Evolutionary conservation across 2,329 filamentous ascomycete species (phyloP).

Genomic region (Phoma sp.): DNA sequence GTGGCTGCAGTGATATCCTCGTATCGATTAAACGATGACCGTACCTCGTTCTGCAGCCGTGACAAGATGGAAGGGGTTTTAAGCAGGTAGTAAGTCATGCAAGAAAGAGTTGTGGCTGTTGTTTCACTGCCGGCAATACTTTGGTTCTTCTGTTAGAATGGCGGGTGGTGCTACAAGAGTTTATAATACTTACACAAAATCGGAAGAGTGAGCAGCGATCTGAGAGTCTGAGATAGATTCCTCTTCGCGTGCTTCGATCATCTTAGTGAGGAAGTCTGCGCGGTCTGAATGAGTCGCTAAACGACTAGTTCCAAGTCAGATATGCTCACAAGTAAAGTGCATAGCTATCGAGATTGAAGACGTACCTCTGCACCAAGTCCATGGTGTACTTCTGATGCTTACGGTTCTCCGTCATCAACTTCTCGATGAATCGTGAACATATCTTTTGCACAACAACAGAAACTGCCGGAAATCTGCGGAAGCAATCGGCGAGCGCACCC

Average conservation of each 20-base stretch:
- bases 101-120: slow-evolving; percentile 44
- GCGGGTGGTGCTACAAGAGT: no score
- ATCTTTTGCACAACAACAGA: slow-evolving; percentile 20
- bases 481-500: slow-evolving; percentile 20
- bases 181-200: slow-evolving; percentile 1
- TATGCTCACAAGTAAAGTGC: background rate
- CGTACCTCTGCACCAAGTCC: background rate
- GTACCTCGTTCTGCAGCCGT: background rate
- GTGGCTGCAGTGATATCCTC: slow-evolving; percentile 25
- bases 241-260: background rate
- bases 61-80: slow-evolving; percentile 7
- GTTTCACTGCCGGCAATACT: slow-evolving; percentile 49
- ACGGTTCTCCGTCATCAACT: background rate
- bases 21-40: slow-evolving; percentile 15
- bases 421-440: slow-evolving; percentile 6
- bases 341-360: background rate
- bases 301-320: background rate
- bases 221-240: slow-evolving; percentile 15
- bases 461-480: slow-evolving; percentile 25
- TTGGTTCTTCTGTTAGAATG: no score
- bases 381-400: slow-evolving; percentile 1
- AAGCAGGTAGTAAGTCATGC: slow-evolving; percentile 38
- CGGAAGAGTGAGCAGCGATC: slow-evolving; percentile 11
- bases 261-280: slow-evolving; percentile 24
- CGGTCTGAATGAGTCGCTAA: background rate